These are phyloP conservation scores for Podospora pseudoanserina DNA, from an alignment of 495 filamentous ascomycete genomes.

Conservation along the genomic window DNA sequence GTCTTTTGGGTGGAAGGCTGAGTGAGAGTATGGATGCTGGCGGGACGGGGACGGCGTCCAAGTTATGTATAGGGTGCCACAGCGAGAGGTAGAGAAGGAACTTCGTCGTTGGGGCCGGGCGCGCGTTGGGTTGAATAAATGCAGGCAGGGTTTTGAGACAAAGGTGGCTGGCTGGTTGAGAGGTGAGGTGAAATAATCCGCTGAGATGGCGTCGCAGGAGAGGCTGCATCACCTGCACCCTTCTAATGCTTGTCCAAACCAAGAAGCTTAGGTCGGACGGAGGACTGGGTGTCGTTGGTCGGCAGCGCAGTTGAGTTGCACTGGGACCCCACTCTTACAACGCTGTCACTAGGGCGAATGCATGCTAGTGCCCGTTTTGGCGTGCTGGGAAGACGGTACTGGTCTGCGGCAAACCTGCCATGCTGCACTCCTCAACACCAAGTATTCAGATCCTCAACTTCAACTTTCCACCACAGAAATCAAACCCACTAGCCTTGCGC, in stretches of 20 bases:
- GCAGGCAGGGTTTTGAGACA: background rate
- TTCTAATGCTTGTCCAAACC: background rate
- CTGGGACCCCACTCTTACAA: background rate
- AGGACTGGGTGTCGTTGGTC: background rate
- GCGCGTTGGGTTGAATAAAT: background rate
- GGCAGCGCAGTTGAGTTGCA: background rate
- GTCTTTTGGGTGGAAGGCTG: no score
- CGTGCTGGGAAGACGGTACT: background rate
- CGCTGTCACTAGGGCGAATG: background rate
- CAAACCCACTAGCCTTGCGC: background rate
- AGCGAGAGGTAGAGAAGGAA: background rate
- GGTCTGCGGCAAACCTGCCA: no score
- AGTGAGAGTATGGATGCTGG: background rate
- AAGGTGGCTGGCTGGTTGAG: background rate
- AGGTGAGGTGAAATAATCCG: background rate
- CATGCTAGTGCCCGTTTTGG: conserved; percentile 4
- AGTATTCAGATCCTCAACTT: background rate
- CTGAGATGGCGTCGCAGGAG: background rate
- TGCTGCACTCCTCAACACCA: no score
- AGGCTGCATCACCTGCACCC: background rate
- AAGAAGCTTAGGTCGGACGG: background rate
- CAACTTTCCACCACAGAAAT: background rate
- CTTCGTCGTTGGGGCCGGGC: background rate
- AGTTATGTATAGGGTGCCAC: background rate
- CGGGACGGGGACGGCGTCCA: background rate